These are phyloP conservation scores for Blepharisma stoltei DNA, from an alignment of 73 alveolate species.

Conservation along the genomic window DNA sequence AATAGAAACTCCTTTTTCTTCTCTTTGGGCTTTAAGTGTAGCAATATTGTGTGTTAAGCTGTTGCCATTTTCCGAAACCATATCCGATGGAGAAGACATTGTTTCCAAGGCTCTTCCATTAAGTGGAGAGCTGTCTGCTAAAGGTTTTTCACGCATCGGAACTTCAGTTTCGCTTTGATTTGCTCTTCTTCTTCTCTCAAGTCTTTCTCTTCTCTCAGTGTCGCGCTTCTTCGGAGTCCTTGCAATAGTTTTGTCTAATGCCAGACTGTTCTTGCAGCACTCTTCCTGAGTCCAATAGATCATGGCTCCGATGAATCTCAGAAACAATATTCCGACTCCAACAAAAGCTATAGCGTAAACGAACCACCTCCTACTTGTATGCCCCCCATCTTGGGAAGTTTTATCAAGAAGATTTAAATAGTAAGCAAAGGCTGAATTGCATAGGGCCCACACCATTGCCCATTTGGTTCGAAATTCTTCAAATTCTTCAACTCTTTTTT, in stretches of 20 bases:
- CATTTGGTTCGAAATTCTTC: background rate
- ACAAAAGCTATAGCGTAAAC: background rate
- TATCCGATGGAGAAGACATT: too few species aligned
- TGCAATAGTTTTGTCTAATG: background rate
- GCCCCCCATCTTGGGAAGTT: background rate
- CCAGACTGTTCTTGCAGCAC: background rate
- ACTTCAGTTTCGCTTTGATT: too few species aligned
- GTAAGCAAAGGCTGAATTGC: background rate
- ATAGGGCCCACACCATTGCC: conserved; percentile 7
- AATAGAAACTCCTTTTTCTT: too few species aligned
- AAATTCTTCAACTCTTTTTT: background rate
- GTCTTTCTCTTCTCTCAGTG: too few species aligned
- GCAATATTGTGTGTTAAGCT: too few species aligned
- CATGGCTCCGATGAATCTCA: background rate
- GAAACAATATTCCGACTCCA: background rate
- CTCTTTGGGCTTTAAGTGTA: too few species aligned
- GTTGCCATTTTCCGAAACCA: too few species aligned
- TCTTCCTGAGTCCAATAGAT: background rate
- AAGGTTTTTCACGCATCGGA: too few species aligned
- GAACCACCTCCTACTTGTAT: background rate
- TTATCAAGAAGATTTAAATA: background rate
- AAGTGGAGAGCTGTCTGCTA: too few species aligned
- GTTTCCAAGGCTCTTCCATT: too few species aligned
- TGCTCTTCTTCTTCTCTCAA: too few species aligned
- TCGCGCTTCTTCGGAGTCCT: background rate